phyloP scores from a whole-genome alignment of 805 yeast species.

The Suhomyces faveliae region DNA sequence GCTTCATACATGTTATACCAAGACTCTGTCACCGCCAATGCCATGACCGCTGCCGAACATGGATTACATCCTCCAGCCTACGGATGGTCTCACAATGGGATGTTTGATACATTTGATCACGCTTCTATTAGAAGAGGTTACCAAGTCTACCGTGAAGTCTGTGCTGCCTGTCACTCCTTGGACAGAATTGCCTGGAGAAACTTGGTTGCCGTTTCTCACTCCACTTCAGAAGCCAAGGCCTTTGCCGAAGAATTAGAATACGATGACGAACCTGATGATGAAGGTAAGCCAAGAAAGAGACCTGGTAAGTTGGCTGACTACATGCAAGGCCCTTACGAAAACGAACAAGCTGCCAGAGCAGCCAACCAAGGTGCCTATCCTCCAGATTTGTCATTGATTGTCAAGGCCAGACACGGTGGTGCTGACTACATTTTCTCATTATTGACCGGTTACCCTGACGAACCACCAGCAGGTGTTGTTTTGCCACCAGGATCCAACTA shows the following conservation, averaged over 20 bases:
- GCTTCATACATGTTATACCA: constrained; percentile 81
- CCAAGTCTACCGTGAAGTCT: constrained; percentile 97
- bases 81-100: constrained; percentile 93
- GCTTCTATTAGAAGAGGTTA: constrained; percentile 97
- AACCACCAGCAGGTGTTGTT: constrained; percentile 94
- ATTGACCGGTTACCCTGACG: constrained; percentile 98
- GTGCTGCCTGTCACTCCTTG: constrained; percentile 98
- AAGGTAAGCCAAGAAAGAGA: constrained; percentile 97
- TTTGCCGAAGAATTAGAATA: constrained; percentile 97
- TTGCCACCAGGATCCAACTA: constrained; percentile 94
- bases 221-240: constrained; percentile 82
- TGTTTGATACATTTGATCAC: constrained; percentile 89
- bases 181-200: constrained; percentile 99
- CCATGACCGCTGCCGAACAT: constrained; percentile 99
- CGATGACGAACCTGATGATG: constrained; percentile 94
- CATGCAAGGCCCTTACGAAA: constrained; percentile 92
- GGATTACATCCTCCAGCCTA: constrained; percentile 94
- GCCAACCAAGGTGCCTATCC: constrained; percentile 99
- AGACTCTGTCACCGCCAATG: constrained; percentile 83
- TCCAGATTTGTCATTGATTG: constrained; percentile 94
- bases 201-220: constrained; percentile 94
- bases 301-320: constrained; percentile 96
- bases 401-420: constrained; percentile 99
- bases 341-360: constrained; percentile 99
- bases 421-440: constrained; percentile 91